phyloP scores from a whole-genome alignment of 345 rosid genomes.

The Boechera retrofracta region DNA sequence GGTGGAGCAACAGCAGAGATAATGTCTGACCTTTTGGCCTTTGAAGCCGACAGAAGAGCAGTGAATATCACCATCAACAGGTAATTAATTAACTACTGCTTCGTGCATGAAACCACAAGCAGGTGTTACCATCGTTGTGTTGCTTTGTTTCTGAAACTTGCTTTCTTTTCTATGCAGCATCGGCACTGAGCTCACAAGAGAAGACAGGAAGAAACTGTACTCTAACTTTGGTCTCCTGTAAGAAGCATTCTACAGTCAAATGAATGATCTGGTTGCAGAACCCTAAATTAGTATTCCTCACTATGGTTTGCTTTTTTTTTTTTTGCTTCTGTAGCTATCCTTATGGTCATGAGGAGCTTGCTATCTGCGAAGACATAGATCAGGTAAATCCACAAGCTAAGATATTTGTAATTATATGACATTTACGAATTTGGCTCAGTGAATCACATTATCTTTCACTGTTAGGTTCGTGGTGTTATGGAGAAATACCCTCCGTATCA shows the following conservation, averaged over 20 bases:
- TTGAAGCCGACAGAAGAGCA: conserved; percentile 99
- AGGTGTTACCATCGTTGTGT: not conserved
- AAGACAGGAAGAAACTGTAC: conserved; percentile 93
- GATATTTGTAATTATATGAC: not conserved
- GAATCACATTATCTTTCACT: not conserved
- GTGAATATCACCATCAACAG: conserved; percentile 95
- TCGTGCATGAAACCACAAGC: not conserved
- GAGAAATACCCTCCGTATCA: conserved; percentile 96
- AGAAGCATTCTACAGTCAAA: conserved; percentile 28
- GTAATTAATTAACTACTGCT: conserved; percentile 41
- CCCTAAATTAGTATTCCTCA: not conserved
- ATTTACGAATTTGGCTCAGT: not conserved
- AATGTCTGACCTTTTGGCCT: conserved; percentile 97
- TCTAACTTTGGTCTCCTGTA: conserved; percentile 96
- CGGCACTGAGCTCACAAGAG: conserved; percentile 98
- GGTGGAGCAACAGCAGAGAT: conserved; percentile 99
- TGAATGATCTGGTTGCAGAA: not conserved
- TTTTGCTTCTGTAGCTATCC: conserved; percentile 59
- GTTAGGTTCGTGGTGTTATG: conserved; percentile 89
- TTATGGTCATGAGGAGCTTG: conserved; percentile 91
- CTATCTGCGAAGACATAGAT: conserved; percentile 86
- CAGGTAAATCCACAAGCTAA: conserved; percentile 57
- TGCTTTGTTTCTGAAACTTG: not conserved
- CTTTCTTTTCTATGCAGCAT: conserved; percentile 58
- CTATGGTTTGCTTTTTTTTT: not conserved